These are phyloP conservation scores for Lachnellula arida DNA, from an alignment of 2,329 filamentous ascomycete genomes.

Conservation along the genomic window DNA sequence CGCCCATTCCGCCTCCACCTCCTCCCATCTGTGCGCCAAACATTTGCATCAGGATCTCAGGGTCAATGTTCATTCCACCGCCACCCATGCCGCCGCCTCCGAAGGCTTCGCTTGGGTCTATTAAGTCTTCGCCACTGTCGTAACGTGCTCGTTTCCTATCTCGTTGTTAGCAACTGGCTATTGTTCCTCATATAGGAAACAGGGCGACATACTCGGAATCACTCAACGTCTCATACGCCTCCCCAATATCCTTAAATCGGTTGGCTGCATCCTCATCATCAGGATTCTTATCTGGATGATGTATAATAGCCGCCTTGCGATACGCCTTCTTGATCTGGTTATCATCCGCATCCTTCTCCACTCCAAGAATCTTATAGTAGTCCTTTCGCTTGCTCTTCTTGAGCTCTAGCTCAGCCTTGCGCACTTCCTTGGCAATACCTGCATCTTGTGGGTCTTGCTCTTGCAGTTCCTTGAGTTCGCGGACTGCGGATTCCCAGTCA, in stretches of 20 bases:
- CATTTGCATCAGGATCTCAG: conserved; percentile 34
- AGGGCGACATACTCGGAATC: conserved; percentile 72
- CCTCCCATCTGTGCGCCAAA: conserved; percentile 33
- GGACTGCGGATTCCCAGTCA: conserved; percentile 86
- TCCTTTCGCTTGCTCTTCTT: conserved; percentile 98
- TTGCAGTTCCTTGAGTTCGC: conserved; percentile 80
- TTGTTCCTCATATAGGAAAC: not conserved
- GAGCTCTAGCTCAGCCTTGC: conserved; percentile 85
- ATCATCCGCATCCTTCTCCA: conserved; percentile 81
- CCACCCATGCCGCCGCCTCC: conserved; percentile 57
- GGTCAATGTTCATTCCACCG: conserved; percentile 37
- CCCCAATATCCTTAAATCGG: conserved; percentile 95
- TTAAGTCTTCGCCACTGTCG: conserved; percentile 86
- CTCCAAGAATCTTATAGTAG: conserved; percentile 94
- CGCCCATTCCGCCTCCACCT: conserved; percentile 35
- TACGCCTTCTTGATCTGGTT: conserved; percentile 94
- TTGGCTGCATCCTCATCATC: conserved; percentile 79
- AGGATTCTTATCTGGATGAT: conserved; percentile 97
- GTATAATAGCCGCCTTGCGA: conserved; percentile 85
- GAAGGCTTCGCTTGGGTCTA: conserved; percentile 75
- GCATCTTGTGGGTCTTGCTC: conserved; percentile 81
- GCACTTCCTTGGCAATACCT: conserved; percentile 76
- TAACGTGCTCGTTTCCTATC: conserved; percentile 79
- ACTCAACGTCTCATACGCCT: conserved; percentile 93
- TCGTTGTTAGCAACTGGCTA: conserved; percentile 34